phyloP scores from a whole-genome alignment of 2,329 filamentous ascomycete genomes.

The Coniosporium tulheliwenetii region DNA sequence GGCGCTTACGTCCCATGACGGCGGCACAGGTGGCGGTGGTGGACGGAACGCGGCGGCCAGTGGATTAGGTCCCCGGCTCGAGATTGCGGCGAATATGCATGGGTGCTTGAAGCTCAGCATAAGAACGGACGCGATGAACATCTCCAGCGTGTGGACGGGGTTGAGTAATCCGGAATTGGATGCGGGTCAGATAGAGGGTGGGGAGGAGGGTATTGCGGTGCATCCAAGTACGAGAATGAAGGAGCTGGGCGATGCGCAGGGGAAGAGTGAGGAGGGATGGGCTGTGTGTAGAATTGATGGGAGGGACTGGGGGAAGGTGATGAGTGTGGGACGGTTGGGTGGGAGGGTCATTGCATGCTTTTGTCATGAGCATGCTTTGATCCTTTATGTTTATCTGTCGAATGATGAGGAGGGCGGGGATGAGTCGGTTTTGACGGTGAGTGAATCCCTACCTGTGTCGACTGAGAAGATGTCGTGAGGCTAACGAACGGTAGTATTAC shows the following conservation, averaged over 20 bases:
- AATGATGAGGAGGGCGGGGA: conserved; percentile 54
- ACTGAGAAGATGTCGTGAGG: conserved; percentile 1
- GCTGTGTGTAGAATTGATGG: conserved; percentile 83
- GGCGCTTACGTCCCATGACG: conserved; percentile 31
- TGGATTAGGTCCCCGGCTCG: conserved; percentile 45
- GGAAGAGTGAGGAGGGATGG: conserved; percentile 68
- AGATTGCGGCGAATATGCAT: conserved; percentile 89
- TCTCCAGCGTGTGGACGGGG: conserved; percentile 72
- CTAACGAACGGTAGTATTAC: conserved; percentile 32
- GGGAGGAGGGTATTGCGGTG: conserved; percentile 51
- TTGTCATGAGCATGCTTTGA: conserved; percentile 62
- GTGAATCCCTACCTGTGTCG: conserved; percentile 10
- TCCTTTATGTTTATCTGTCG: conserved; percentile 68
- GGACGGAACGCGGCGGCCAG: conserved; percentile 5
- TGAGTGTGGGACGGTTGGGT: conserved; percentile 80
- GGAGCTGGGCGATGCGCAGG: conserved; percentile 34
- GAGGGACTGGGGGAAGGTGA: conserved; percentile 83
- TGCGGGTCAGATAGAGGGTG: conserved; percentile 52
- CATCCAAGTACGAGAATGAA: conserved; percentile 72
- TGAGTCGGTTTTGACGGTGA: conserved; percentile 62
- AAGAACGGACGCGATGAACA: conserved; percentile 67
- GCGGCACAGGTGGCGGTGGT: conserved; percentile 17
- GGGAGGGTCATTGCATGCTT: conserved; percentile 86
- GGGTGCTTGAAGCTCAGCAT: conserved; percentile 69
- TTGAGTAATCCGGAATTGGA: conserved; percentile 81